phyloP scores from a whole-genome alignment of 2,329 filamentous ascomycete genomes.

The Lecanosticta acicola region DNA sequence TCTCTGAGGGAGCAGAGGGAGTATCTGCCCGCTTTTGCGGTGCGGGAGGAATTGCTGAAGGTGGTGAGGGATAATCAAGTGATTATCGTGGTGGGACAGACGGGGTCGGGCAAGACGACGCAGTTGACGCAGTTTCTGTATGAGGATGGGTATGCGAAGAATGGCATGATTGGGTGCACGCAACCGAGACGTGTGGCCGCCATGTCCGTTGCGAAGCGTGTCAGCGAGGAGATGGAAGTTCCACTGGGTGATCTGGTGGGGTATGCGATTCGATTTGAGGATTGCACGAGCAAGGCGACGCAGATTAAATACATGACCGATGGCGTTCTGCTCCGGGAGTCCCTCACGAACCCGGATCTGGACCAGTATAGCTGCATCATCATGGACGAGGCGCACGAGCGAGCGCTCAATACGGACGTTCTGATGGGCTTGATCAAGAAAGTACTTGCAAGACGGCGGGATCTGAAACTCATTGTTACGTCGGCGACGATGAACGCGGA shows the following conservation, averaged over 20 bases:
- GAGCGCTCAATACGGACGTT: conserved; percentile 93
- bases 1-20: conserved; percentile 85
- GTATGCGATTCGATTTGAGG: conserved; percentile 96
- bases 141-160: conserved; percentile 86
- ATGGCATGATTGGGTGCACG: conserved; percentile 91
- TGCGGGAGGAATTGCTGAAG: conserved; percentile 83
- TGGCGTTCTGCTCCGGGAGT: conserved; percentile 88
- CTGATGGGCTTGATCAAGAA: conserved; percentile 98
- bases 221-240: conserved; percentile 97
- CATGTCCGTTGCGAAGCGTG: conserved; percentile 98
- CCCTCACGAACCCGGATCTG: conserved; percentile 82
- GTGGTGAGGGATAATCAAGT: conserved; percentile 97
- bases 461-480: conserved; percentile 94
- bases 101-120: conserved; percentile 94
- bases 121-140: conserved; percentile 94
- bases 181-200: conserved; percentile 94
- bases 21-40: conserved; percentile 90
- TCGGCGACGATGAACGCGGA: conserved; percentile 99
- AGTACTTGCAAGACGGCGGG: conserved; percentile 78
- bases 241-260: conserved; percentile 81
- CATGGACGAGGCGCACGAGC: conserved; percentile 98
- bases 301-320: conserved; percentile 99
- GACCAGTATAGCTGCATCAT: conserved; percentile 98
- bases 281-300: conserved; percentile 93
- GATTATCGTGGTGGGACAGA: conserved; percentile 93